Conservation (phyloP, 1,139 yeast genomes). For the Scheffersomyces titani region DNA sequence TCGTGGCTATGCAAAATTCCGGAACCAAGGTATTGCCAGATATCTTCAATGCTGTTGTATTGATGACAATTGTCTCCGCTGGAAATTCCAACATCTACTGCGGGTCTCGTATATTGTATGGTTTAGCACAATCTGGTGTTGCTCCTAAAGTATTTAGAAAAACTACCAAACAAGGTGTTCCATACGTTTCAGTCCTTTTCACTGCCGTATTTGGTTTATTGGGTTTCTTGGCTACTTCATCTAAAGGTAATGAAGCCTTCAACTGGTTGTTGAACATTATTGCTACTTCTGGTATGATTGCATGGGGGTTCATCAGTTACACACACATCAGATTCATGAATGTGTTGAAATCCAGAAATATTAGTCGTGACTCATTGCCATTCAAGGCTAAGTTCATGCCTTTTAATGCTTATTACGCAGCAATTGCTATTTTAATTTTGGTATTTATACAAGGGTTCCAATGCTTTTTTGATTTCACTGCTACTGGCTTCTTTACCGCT, state of each 20-base stretch:
- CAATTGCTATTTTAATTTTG: constrained; percentile 47
- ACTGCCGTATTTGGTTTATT: constrained; percentile 43
- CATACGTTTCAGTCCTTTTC: constrained; percentile 2
- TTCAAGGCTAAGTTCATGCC: constrained; percentile 65
- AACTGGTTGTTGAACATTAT: constrained; percentile 78
- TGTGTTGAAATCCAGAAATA: constrained; percentile 50
- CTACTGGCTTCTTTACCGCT: constrained; percentile 56
- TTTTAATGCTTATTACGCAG: constrained; percentile 57
- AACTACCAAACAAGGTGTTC: constrained; percentile 11
- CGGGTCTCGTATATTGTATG: constrained; percentile 15
- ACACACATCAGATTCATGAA: constrained; percentile 67
- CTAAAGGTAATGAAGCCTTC: constrained; percentile 67
- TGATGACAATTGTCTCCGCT: constrained; percentile 17
- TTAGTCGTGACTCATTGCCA: constrained; percentile 64
- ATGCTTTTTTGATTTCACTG: constrained; percentile 55
- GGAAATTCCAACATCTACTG: constrained; percentile 19
- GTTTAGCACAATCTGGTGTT: constrained; percentile 14
- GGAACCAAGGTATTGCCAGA: constrained; percentile 44
- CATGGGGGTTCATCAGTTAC: constrained; percentile 66
- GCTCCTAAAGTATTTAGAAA: constrained; percentile 13
- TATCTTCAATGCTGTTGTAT: constrained; percentile 15
- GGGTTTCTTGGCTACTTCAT: constrained; percentile 63
- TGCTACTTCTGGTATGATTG: constrained; percentile 70
- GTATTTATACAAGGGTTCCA: constrained; percentile 69
- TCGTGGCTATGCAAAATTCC: constrained; percentile 38